Evolutionary conservation across 495 filamentous ascomycete species (phyloP), one percentile per base, ranked within the genome.

Genomic region (Saxispiralis lemnorum): DNA sequence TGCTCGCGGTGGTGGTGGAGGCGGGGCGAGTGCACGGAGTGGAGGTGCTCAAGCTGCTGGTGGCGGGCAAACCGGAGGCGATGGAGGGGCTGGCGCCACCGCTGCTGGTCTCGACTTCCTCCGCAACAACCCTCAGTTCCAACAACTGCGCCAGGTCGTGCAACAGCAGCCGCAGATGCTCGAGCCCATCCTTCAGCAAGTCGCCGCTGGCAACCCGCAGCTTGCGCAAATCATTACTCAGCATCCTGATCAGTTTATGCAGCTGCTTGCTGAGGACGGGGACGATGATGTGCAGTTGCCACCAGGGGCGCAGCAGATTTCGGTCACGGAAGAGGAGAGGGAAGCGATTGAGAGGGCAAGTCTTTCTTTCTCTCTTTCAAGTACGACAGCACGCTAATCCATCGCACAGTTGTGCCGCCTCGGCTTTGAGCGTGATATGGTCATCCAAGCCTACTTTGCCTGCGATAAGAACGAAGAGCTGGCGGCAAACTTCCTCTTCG

Each of bases 391-490:
- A 50, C 44, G 60, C 67, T 67, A 55, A 66, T 44, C 20, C 4
- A 15, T 10, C 16, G 32, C 44, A 10, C 51, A 93, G 85, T 68
- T 97, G 50, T 88, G 83, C 59, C 77, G 77, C 44, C 75, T 97
- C 21, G 89, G 89, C 10, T 97, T 97, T 60, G 74, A 86, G 41
- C 78, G 87, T 21, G 88, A 96, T 53, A 72, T 80, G 51, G 92
- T 88, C 35, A 93, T 97, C 57, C 89, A 97, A 66, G 89, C 89
- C 11, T 97, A 96, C 66, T 96, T 97, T 59, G 89, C 89, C 6
- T 97, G 89, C 60, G 89, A 97, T 63, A 97, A 96, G 70, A 95
- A 97, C 60, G 89, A 97, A 62, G 89, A 97, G 59, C 67, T 96
- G 31, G 87, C 89, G 2, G 89, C 89, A 24, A 97, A 97, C 58